These are phyloP conservation scores for Monosporascus ibericus DNA, from an alignment of 2,329 filamentous ascomycete genomes.

Conservation along the genomic window DNA sequence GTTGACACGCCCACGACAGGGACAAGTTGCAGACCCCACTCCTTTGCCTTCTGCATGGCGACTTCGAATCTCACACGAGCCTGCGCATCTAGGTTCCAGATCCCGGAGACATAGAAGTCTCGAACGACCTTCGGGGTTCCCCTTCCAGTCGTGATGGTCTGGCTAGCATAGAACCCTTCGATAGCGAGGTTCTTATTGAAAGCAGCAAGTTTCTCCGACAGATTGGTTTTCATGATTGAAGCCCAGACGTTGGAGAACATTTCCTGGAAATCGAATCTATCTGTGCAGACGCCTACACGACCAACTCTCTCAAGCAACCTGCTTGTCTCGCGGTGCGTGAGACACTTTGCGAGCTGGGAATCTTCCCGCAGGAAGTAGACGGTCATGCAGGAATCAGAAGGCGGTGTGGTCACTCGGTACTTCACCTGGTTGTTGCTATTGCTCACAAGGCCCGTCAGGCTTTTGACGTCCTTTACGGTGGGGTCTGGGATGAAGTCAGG, in stretches of 20 bases:
- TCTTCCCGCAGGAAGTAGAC: background rate
- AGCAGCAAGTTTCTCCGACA: background rate
- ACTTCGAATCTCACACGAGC: background rate
- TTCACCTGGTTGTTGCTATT: too few species aligned
- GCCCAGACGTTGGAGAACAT: background rate
- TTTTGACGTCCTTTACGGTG: too few species aligned
- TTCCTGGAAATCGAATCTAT: background rate
- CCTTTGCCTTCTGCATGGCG: background rate
- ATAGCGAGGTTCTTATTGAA: background rate
- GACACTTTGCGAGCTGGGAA: background rate
- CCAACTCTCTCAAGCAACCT: background rate
- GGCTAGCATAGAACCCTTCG: background rate
- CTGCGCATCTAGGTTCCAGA: background rate
- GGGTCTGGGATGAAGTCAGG: too few species aligned
- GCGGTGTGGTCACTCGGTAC: too few species aligned
- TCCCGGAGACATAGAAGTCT: background rate
- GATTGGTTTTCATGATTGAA: background rate
- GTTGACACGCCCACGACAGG: background rate
- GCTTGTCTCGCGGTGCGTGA: background rate
- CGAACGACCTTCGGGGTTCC: background rate
- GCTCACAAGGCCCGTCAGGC: too few species aligned
- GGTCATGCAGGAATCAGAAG: background rate
- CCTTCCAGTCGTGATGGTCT: background rate
- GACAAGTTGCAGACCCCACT: background rate
- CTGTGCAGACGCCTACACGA: background rate